Evolutionary conservation across 2,329 filamentous ascomycete genomes (phyloP).

Genomic region (Cercospora canescens): DNA sequence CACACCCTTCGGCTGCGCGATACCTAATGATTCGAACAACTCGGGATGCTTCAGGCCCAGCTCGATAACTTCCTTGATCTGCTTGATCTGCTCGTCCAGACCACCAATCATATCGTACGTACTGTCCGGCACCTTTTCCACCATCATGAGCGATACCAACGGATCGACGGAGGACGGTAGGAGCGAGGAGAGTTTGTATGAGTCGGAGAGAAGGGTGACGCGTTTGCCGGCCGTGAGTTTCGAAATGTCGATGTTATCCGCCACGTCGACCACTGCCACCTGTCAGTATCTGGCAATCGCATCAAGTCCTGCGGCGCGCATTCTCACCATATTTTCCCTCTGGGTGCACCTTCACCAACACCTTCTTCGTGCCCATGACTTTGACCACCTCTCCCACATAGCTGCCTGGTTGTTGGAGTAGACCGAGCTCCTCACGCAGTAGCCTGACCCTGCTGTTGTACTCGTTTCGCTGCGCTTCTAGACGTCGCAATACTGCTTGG

Average conservation of each 20-base stretch:
- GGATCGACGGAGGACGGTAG: slow-evolving; percentile 97
- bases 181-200: slow-evolving; percentile 98
- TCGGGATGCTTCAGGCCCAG: slow-evolving; percentile 97
- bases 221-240: slow-evolving; percentile 98
- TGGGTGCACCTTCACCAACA: slow-evolving; percentile 97
- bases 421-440: slow-evolving; percentile 89
- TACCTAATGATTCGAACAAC: slow-evolving; percentile 97
- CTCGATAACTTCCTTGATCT: slow-evolving; percentile 99
- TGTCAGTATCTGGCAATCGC: background rate
- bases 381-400: slow-evolving; percentile 99
- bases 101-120: slow-evolving; percentile 99
- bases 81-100: slow-evolving; percentile 98
- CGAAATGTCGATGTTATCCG: slow-evolving; percentile 88
- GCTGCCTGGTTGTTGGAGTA: slow-evolving; percentile 94
- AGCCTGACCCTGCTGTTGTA: slow-evolving; percentile 98
- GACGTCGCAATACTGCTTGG: slow-evolving; percentile 87
- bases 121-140: slow-evolving; percentile 98
- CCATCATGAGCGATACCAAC: slow-evolving; percentile 99
- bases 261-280: slow-evolving; percentile 81
- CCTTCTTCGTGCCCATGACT: slow-evolving; percentile 99
- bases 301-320: background rate
- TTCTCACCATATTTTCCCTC: slow-evolving; percentile 96
- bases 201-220: slow-evolving; percentile 92
- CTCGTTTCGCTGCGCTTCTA: slow-evolving; percentile 98
- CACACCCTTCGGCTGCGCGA: slow-evolving; percentile 97